Evolutionary conservation across 441 rosid genomes (phyloP), one percentile per base, ranked within the genome.

Genomic region (Pelargonium cotyledonis): DNA sequence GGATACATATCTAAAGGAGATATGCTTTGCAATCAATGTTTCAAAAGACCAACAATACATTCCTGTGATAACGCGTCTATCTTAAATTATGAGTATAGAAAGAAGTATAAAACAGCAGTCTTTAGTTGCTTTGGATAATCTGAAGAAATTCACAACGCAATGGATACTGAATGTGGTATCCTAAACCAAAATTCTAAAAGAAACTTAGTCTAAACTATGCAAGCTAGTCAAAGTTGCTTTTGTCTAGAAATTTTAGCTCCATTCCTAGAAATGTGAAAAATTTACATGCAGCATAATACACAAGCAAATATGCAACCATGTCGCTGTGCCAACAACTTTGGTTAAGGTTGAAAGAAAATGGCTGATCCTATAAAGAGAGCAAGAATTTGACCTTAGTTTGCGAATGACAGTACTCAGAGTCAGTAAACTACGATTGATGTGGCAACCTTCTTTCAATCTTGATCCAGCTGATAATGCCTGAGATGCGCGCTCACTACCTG

Each of bases 401-500:
- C 96, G 90, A 67, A 94, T 89, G 67, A 94, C 96, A 72, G 96
- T 94, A 80, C 96, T 89, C 73, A 94, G 80, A 68, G 95, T 94
- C 65, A 91, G 85, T 75, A 95, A 85, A 83, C 97, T 91, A 55
- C 96, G 87, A 76, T 95, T 95, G 53, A 91, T 91, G 80, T 95
- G 96, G 76, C 96, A 94, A 4, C 99, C 96, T 80, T 94, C 97
- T 81, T 94, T 91, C 78, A 91, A 86, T 80, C 97, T 82, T 29
- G 94, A 78, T 58, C 96, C 96, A 70, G 91, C 81, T 43, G 96
- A 86, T 57, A 88, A 70, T 60, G 97, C 80, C 82, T 94, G 97
- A 63, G 97, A 94, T 71, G 99, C 99, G 18, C 91, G 96, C 81
- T 94, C 99, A 75, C 99, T 91, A 64, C 97, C 96, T 15, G 97